phyloP scores from a whole-genome alignment of 257 asterid genomes.

The Pogostemon cablin region DNA sequence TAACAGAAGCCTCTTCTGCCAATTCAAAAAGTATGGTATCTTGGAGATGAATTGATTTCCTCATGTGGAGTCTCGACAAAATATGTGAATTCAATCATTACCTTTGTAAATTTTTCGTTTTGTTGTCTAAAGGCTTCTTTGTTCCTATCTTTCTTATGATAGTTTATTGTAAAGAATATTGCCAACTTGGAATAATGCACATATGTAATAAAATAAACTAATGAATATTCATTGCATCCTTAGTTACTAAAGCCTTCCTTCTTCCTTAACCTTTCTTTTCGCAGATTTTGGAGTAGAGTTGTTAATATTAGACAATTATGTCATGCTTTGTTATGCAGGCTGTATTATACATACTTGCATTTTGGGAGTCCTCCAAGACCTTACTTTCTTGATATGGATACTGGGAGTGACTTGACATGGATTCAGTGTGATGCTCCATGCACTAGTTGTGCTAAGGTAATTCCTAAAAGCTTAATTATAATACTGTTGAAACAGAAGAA shows the following conservation, averaged over 20 bases:
- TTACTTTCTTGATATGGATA: conserved; percentile 72
- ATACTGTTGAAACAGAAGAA: conserved; percentile 13
- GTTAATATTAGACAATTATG: background rate
- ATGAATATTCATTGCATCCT: background rate
- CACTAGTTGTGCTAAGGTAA: conserved; percentile 77
- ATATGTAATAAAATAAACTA: background rate
- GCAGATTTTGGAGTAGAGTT: background rate
- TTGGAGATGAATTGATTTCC: conserved; percentile 3
- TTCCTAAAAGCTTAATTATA: background rate
- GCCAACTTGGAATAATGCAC: background rate
- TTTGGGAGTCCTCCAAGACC: conserved; percentile 84
- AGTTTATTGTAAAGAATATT: background rate
- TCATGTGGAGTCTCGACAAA: background rate
- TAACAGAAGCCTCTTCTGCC: background rate
- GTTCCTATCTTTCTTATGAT: background rate
- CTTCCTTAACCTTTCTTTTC: background rate
- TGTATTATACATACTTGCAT: conserved; percentile 59
- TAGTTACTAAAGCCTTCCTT: background rate
- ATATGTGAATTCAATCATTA: conserved; percentile 5
- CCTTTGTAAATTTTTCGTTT: background rate
- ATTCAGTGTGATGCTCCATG: conserved; percentile 94
- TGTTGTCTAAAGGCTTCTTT: background rate
- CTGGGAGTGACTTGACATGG: conserved; percentile 90
- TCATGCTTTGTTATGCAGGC: conserved; percentile 43
- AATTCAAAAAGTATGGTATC: background rate